phyloP scores from a whole-genome alignment of 2,329 filamentous ascomycete species.

The Fusarium kyushuense region DNA sequence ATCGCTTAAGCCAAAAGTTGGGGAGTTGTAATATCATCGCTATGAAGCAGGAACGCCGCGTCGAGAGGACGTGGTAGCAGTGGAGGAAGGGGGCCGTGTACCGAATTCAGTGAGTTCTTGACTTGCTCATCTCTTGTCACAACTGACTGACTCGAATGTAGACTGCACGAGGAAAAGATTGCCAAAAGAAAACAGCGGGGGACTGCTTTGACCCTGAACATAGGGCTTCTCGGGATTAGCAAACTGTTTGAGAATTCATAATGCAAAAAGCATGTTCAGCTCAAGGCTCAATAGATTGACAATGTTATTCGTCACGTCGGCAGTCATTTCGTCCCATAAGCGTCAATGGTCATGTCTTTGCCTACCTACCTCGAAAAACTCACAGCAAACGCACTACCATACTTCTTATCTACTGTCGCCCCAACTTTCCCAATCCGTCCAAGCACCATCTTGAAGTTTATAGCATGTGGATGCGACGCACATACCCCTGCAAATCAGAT shows the following conservation, averaged over 20 bases:
- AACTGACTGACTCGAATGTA: not conserved
- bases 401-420: conserved; percentile 21
- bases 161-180: conserved; percentile 25
- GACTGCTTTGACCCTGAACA: conserved; percentile 7
- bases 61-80: conserved; percentile 36
- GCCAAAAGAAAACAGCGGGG: conserved; percentile 9
- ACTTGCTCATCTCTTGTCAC: not conserved
- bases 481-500: conserved; percentile 6
- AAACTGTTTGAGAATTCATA: not conserved
- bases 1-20: conserved; percentile 57
- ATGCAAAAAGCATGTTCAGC: conserved; percentile 17
- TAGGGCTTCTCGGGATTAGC: conserved; percentile 3
- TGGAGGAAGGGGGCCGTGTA: conserved; percentile 51
- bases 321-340: not conserved
- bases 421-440: conserved; percentile 26
- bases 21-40: not conserved
- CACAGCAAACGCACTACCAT: not conserved
- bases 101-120: conserved; percentile 39
- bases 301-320: not conserved
- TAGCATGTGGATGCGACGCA: conserved; percentile 1
- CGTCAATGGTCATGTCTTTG: not conserved
- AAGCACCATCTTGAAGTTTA: conserved; percentile 13
- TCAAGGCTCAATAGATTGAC: not conserved
- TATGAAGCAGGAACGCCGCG: conserved; percentile 17
- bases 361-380: not conserved